Conservation (phyloP, 331 rosid genomes). For the Pyracantha coccinea region DNA sequence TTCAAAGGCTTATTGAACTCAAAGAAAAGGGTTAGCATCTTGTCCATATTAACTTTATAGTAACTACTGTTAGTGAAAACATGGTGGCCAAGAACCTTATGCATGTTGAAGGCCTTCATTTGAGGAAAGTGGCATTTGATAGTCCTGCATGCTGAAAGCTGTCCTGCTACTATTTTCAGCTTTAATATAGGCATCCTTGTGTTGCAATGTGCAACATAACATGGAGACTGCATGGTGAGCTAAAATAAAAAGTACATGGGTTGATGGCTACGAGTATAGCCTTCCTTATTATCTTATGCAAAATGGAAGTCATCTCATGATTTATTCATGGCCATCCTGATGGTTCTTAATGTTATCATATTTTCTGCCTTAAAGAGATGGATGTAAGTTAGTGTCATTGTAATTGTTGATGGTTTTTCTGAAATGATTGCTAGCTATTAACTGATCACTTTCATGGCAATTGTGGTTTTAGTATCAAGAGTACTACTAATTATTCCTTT, state of each 20-base stretch:
- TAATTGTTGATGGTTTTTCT: background rate
- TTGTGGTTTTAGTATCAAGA: background rate
- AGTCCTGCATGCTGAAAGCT: background rate
- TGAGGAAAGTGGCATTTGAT: background rate
- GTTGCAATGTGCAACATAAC: background rate
- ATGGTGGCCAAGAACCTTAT: background rate
- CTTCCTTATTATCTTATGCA: background rate
- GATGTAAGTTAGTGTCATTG: background rate
- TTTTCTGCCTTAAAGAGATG: background rate
- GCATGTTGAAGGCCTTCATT: background rate
- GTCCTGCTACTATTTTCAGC: background rate
- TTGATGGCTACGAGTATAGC: background rate
- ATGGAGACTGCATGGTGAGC: background rate
- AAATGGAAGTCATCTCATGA: background rate
- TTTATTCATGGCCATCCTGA: background rate
- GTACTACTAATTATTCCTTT: background rate
- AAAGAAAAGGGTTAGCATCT: no score
- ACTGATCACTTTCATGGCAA: background rate
- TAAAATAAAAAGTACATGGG: background rate
- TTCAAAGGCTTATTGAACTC: no score
- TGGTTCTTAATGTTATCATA: background rate
- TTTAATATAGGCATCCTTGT: background rate
- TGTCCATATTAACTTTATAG: no score
- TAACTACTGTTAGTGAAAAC: no score
- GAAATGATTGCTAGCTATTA: background rate